A percentile compares a stretch with the other conserved stretches of the same genome.
These are phyloP conservation scores for Colletotrichum tanaceti DNA, from an alignment of 2,329 filamentous ascomycete genomes.

Conservation along the genomic window DNA sequence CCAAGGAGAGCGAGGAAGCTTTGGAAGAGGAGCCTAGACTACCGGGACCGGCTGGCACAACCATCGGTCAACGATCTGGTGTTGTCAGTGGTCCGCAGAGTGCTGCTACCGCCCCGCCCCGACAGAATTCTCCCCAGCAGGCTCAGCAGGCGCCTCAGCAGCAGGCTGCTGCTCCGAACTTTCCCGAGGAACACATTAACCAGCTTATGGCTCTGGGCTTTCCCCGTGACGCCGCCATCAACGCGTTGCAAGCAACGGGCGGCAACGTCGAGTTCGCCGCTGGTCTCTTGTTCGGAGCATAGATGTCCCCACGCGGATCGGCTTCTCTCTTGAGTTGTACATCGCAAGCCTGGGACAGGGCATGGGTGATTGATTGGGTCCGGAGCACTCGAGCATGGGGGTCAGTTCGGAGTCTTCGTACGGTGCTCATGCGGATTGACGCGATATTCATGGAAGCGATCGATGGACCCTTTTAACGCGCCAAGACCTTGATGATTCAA, in stretches of 20 bases:
- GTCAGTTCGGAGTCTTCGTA: conserved; percentile 26
- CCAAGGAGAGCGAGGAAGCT: conserved; percentile 81
- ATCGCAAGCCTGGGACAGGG: conserved; percentile 9
- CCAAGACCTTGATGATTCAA: background rate
- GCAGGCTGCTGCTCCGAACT: conserved; percentile 48
- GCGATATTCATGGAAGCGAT: conserved; percentile 12
- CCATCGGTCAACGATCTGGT: conserved; percentile 85
- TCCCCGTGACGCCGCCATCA: conserved; percentile 78
- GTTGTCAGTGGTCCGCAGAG: conserved; percentile 71
- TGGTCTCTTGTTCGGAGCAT: conserved; percentile 75
- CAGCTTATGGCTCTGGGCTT: conserved; percentile 84
- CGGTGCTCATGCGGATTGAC: conserved; percentile 5
- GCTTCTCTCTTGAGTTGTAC: background rate
- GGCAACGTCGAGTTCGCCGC: conserved; percentile 93
- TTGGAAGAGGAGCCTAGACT: conserved; percentile 84
- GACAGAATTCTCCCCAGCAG: conserved; percentile 42
- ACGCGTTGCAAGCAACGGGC: conserved; percentile 82
- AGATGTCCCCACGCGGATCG: conserved; percentile 2
- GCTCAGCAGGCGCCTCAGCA: conserved; percentile 45
- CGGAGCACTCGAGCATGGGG: conserved; percentile 2
- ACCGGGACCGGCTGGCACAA: conserved; percentile 86
- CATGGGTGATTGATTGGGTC: conserved; percentile 7
- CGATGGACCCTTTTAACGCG: conserved; percentile 16
- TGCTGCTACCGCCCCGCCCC: conserved; percentile 43
- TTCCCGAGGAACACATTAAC: conserved; percentile 75